phyloP scores from a whole-genome alignment of 805 yeast genomes.

The Kazachstania kunashirensis region DNA sequence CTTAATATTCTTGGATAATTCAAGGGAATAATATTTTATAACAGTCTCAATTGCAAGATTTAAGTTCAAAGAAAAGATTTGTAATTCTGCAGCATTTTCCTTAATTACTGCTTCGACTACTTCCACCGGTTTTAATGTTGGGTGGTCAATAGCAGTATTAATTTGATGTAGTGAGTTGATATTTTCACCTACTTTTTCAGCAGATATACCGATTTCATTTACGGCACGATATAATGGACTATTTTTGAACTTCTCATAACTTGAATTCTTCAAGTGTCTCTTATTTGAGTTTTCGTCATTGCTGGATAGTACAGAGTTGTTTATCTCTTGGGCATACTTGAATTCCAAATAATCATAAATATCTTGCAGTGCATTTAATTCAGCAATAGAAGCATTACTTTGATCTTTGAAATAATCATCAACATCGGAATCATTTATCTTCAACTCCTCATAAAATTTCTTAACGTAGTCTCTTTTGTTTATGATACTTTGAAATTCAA shows the following conservation, averaged over 20 bases:
- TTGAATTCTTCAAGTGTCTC: slow-evolving; percentile 50
- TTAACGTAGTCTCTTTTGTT: slow-evolving; percentile 61
- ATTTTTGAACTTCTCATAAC: slow-evolving; percentile 56
- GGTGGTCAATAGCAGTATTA: slow-evolving; percentile 59
- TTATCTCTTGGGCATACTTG: slow-evolving; percentile 40
- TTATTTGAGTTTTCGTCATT: slow-evolving; percentile 29
- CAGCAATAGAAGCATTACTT: slow-evolving; percentile 48
- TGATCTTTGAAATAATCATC: slow-evolving; percentile 48
- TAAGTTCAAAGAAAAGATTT: slow-evolving; percentile 39
- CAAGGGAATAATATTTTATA: slow-evolving; percentile 66
- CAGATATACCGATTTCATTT: slow-evolving; percentile 63
- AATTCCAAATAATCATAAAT: slow-evolving; percentile 75
- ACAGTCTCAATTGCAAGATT: slow-evolving; percentile 64
- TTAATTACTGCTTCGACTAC: slow-evolving; percentile 38
- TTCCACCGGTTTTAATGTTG: slow-evolving; percentile 49
- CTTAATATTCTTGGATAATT: slow-evolving; percentile 70
- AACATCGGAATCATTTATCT: slow-evolving; percentile 47
- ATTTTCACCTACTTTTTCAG: slow-evolving; percentile 76
- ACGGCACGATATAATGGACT: slow-evolving; percentile 60
- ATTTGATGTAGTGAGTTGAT: slow-evolving; percentile 57
- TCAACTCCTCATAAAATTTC: slow-evolving; percentile 44
- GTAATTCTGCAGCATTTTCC: slow-evolving; percentile 27
- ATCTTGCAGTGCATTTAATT: slow-evolving; percentile 58
- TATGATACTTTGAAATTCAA: slow-evolving; percentile 77
- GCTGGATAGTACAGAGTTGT: slow-evolving; percentile 27